Evolutionary conservation across 1,284 basidiomycete genomes (phyloP).

Genomic region (Papiliotrema terrestris): DNA sequence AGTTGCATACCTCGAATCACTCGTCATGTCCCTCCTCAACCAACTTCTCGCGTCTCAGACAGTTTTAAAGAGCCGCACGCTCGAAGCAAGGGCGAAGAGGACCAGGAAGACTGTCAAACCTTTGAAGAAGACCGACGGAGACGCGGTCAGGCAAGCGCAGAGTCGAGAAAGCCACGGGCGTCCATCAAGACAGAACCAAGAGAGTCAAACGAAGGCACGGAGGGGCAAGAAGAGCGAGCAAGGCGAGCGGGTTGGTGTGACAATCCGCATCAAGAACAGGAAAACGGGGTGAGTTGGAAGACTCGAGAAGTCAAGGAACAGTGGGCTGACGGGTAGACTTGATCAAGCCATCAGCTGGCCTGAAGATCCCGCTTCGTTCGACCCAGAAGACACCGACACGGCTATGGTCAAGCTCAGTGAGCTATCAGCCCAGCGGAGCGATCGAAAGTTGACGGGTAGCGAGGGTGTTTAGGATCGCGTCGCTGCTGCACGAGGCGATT

Average conservation of each 20-base stretch:
- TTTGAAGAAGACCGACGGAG: not conserved
- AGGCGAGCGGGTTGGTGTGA: slow-evolving; percentile 2
- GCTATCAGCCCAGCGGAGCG: no score
- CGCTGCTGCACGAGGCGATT: slow-evolving; percentile 35
- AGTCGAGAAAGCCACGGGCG: not conserved
- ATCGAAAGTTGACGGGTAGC: slow-evolving; percentile 22
- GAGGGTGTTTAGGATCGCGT: slow-evolving; percentile 26
- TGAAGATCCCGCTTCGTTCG: slow-evolving; percentile 17
- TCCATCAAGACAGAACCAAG: no score
- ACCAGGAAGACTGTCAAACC: not conserved
- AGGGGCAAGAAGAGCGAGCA: not conserved
- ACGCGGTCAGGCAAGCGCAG: not conserved
- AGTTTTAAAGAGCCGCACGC: not conserved
- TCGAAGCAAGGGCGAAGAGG: not conserved
- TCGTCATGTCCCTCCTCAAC: slow-evolving; percentile 12
- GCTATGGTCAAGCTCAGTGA: slow-evolving; percentile 5
- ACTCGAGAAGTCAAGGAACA: no score
- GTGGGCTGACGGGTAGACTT: not conserved
- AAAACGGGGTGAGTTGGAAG: slow-evolving; percentile 16
- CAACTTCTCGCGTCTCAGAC: slow-evolving; percentile 10
- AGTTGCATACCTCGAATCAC: slow-evolving; percentile 18
- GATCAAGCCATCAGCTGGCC: slow-evolving; percentile 30
- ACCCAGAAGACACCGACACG: not conserved
- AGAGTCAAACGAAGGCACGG: not conserved
- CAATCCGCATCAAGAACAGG: slow-evolving; percentile 6